A percentile compares a stretch with the other conserved stretches of the same genome.
Evolutionary conservation across 2,329 filamentous ascomycete genomes (phyloP).

Genomic region (Aspergillus aculeatinus): DNA sequence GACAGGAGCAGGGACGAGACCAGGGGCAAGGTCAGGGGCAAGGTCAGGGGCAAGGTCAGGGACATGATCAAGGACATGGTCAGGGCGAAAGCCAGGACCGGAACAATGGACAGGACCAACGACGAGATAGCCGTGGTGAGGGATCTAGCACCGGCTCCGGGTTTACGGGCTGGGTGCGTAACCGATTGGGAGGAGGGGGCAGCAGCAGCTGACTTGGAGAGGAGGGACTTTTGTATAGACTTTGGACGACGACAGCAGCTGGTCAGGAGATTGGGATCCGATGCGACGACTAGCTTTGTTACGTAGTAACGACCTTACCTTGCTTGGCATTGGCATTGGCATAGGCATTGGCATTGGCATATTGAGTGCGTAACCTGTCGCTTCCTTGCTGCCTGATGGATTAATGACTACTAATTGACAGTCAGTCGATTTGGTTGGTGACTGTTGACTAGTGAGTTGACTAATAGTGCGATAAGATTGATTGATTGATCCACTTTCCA

Average conservation of each 20-base stretch:
- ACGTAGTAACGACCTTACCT: not conserved
- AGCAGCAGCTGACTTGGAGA: slow-evolving; percentile 9
- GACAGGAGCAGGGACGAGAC: not conserved
- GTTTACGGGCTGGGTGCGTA: slow-evolving; percentile 27
- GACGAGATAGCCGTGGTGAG: slow-evolving; percentile 16
- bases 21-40: not conserved
- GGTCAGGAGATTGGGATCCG: not conserved
- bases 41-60: not conserved
- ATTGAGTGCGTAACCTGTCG: not conserved
- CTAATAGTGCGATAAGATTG: not conserved
- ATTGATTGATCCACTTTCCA: too few species aligned
- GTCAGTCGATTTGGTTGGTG: too few species aligned
- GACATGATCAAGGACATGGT: not conserved
- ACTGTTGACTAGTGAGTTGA: not conserved
- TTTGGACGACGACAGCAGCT: not conserved
- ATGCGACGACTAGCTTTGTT: not conserved
- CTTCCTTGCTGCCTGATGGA: not conserved
- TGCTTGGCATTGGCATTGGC: not conserved
- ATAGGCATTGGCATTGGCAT: too few species aligned
- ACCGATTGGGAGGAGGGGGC: slow-evolving; percentile 23
- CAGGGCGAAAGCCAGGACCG: too few species aligned
- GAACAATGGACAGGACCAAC: not conserved
- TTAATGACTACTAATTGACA: too few species aligned
- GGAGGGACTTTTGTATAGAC: not conserved
- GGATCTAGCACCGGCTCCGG: slow-evolving; percentile 13